Base-by-base conservation (phyloP, 139 green algal species). In the Chlamydomonas urium region DNA sequence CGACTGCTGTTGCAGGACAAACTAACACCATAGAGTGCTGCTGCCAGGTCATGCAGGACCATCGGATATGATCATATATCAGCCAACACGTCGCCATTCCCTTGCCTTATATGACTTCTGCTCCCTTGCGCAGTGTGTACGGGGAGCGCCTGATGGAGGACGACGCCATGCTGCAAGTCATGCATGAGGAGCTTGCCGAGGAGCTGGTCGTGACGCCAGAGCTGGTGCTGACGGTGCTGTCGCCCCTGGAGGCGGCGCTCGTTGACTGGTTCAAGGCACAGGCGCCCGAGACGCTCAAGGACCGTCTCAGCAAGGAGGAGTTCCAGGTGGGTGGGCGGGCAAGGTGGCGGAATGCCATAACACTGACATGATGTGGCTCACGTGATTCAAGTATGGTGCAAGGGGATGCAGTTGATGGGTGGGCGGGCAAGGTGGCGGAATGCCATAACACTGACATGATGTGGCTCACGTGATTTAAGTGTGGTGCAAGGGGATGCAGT, bases 261-360 rank as follows among this genome's bases (percentile, higher is more conserved):
- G 24, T 35, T 26, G 66, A 79, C 58, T 85, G 79, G 79, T 74
- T 66, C 60, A 65, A 71, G 33, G 48, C 73, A 42, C 66, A 79
- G 71, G 75, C 79, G 10, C 69, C 74, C 0, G 75, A 85, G 67
- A 76, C 79, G 35, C 75, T 85, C 50, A 83, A 83, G 58, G 79
- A 65, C 1, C 66, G 79, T 3, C 58, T 81, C 32, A 77, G 42
- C 2, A 17, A 63, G 14, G 50, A 68, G 23, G 75, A 81, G 38
- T 85, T 81, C 47, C 14, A 45, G 58, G 71, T 74, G 69, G 4
- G 67, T 2, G n/a, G 34, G 14, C 17, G 26, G 6, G 32, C 26
- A 8, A 60, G 50, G 4, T 60, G 50, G 21, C 26, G 50, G 21
- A n/a, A 31, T 19, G 50, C 50, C 10, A 28, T 28, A 29, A 8